These are phyloP conservation scores for Pinus albicaulis DNA, from an alignment of 75 land plant species.

Conservation along the genomic window DNA sequence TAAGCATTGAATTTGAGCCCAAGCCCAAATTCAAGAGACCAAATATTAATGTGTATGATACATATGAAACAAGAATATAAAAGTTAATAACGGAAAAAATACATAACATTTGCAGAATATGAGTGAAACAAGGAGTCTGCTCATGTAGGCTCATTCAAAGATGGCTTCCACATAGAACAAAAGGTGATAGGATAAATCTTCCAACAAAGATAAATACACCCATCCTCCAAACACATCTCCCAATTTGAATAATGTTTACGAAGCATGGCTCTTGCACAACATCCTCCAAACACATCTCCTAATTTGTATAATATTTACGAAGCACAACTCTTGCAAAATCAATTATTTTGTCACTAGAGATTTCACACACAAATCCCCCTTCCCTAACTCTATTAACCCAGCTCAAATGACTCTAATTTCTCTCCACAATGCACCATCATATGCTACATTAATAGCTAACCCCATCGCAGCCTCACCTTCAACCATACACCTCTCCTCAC, in stretches of 20 bases:
- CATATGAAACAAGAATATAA: background rate
- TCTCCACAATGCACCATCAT: slow-evolving; percentile 29
- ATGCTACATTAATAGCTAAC: slow-evolving; percentile 31
- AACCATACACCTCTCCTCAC: slow-evolving; percentile 57
- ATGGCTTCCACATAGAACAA: slow-evolving; percentile 62
- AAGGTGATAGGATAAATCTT: slow-evolving; percentile 61
- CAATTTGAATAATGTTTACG: slow-evolving; percentile 58
- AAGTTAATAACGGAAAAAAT: background rate
- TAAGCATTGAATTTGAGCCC: too few relatives aligned
- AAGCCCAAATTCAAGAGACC: too few relatives aligned
- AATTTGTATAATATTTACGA: slow-evolving; percentile 51
- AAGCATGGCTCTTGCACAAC: slow-evolving; percentile 41
- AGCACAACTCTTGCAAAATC: slow-evolving; percentile 47
- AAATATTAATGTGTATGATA: too few relatives aligned
- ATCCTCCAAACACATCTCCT: slow-evolving; percentile 56
- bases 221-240: slow-evolving; percentile 52
- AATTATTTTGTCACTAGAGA: slow-evolving; percentile 42
- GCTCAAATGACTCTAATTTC: slow-evolving; percentile 33
- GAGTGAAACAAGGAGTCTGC: background rate
- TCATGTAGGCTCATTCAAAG: background rate
- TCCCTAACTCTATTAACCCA: slow-evolving; percentile 47
- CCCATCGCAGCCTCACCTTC: slow-evolving; percentile 58
- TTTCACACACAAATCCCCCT: slow-evolving; percentile 38
- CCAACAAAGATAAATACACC: slow-evolving; percentile 45
- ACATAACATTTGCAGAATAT: background rate